phyloP scores from a whole-genome alignment of 441 rosid genomes.

The Gossypium aridum region DNA sequence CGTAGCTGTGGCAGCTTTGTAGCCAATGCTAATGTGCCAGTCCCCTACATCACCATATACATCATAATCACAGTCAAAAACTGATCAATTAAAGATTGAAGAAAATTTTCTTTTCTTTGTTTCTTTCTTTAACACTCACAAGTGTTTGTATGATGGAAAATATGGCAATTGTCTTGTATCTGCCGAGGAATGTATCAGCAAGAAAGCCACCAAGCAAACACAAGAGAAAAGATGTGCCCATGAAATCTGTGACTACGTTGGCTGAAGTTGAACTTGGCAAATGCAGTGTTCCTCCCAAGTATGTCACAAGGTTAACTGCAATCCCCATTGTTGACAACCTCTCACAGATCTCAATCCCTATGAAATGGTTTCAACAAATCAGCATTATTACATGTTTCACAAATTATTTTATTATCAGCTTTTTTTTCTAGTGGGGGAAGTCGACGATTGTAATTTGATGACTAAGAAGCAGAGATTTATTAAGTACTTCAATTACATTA shows the following conservation, averaged over 20 bases:
- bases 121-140: conserved; percentile 13
- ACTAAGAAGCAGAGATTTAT: background rate
- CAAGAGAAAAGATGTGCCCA: conserved; percentile 37
- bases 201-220: conserved; percentile 44
- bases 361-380: conserved; percentile 5
- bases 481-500: background rate
- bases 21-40: conserved; percentile 28
- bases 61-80: background rate
- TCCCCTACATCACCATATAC: conserved; percentile 26
- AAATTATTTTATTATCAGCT: background rate
- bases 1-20: conserved; percentile 30
- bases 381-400: background rate
- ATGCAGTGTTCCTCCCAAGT: conserved; percentile 38
- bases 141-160: conserved; percentile 28
- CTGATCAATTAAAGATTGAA: background rate
- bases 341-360: conserved; percentile 42
- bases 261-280: conserved; percentile 40
- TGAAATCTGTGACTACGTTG: conserved; percentile 35
- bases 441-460: background rate
- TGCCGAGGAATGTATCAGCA: conserved; percentile 41
- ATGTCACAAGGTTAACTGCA: conserved; percentile 48
- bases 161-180: conserved; percentile 40
- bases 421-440: background rate
- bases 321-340: conserved; percentile 44
- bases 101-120: background rate